Conservation (phyloP, 2,329 filamentous ascomycete species). For the Neoarthrinium moseri region DNA sequence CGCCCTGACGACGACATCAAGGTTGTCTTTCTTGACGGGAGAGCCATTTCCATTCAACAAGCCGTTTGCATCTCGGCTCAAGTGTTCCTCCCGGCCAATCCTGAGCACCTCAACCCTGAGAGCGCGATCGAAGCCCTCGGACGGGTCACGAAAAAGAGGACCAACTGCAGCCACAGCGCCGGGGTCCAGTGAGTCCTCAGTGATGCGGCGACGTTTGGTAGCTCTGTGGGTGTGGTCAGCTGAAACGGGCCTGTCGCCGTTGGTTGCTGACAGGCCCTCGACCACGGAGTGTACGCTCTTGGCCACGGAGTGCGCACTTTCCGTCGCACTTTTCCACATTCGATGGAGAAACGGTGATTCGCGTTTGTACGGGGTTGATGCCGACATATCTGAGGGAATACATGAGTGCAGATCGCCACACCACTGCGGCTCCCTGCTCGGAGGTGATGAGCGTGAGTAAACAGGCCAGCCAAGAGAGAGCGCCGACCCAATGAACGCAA, state of each 20-base stretch:
- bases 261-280: slow-evolving; percentile 37
- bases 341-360: slow-evolving; percentile 54
- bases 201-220: slow-evolving; percentile 50
- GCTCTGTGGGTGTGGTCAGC: slow-evolving; percentile 38
- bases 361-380: slow-evolving; percentile 44
- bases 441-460: slow-evolving; percentile 10
- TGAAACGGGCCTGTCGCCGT: slow-evolving; percentile 33
- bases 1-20: slow-evolving; percentile 32
- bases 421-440: slow-evolving; percentile 20
- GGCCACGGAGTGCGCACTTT: too few species aligned
- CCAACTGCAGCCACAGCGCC: slow-evolving; percentile 20
- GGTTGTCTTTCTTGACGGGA: slow-evolving; percentile 32
- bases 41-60: slow-evolving; percentile 34
- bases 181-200: slow-evolving; percentile 35
- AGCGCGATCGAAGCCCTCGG: slow-evolving; percentile 33
- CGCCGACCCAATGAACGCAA: slow-evolving; percentile 5
- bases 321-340: slow-evolving; percentile 50
- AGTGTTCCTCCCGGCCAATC: slow-evolving; percentile 47
- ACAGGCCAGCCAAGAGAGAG: background rate
- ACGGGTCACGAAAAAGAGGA: slow-evolving; percentile 20
- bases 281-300: too few species aligned
- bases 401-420: slow-evolving; percentile 32
- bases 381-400: slow-evolving; percentile 44
- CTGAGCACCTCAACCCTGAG: slow-evolving; percentile 54
- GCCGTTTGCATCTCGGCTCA: slow-evolving; percentile 33